These are phyloP conservation scores for Diddensiella caesifluorescens DNA, from an alignment of 805 yeast genomes.

Conservation along the genomic window DNA sequence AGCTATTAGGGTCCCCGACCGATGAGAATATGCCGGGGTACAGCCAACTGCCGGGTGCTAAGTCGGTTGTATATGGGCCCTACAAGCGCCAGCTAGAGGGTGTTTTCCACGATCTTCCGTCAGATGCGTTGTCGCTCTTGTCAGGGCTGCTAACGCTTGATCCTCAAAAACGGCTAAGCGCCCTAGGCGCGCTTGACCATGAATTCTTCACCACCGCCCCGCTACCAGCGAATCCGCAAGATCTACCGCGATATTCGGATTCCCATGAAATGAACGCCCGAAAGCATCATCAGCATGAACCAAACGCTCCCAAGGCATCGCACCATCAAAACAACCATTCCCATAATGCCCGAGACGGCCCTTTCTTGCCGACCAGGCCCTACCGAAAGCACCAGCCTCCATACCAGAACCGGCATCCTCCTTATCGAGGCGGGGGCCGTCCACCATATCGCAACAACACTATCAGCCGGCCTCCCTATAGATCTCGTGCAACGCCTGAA, in stretches of 20 bases:
- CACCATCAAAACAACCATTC: slow-evolving; percentile 6
- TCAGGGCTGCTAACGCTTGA: slow-evolving; percentile 60
- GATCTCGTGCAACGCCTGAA: not conserved
- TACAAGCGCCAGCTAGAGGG: slow-evolving; percentile 38
- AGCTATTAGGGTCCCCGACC: slow-evolving; percentile 75
- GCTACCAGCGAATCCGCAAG: slow-evolving; percentile 45
- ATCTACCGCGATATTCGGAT: slow-evolving; percentile 69
- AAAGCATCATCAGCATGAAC: slow-evolving; percentile 10
- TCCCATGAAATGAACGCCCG: slow-evolving; percentile 75
- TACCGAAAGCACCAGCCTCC: not conserved
- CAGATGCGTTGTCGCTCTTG: slow-evolving; percentile 38
- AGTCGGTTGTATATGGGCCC: slow-evolving; percentile 21
- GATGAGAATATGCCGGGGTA: slow-evolving; percentile 57
- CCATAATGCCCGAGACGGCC: not conserved
- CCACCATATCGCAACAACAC: too few relatives aligned
- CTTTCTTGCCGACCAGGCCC: not conserved
- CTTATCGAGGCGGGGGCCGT: not conserved
- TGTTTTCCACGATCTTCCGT: slow-evolving; percentile 30
- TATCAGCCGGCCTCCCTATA: too few relatives aligned
- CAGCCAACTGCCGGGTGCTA: slow-evolving; percentile 45
- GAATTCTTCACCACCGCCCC: slow-evolving; percentile 66
- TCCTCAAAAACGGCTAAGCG: slow-evolving; percentile 71
- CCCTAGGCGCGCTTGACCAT: slow-evolving; percentile 68
- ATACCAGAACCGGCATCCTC: not conserved
- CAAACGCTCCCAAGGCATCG: slow-evolving; percentile 17